phyloP scores from a whole-genome alignment of 306 rosid genomes.

The Crataegus laevigata region DNA sequence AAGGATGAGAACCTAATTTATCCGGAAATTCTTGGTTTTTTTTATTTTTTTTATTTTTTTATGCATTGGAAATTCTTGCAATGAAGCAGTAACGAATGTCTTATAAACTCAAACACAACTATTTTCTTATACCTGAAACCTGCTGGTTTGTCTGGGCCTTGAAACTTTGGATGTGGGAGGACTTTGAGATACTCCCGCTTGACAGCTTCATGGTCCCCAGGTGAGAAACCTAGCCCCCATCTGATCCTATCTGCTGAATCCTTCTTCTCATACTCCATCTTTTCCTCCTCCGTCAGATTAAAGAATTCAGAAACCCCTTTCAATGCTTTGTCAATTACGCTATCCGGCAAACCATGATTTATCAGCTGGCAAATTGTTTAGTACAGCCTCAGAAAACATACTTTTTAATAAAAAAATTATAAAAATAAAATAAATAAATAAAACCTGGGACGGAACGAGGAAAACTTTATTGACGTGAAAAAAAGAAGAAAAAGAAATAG shows the following conservation, averaged over 20 bases:
- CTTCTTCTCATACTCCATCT: conserved; percentile 11
- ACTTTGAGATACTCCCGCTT: conserved; percentile 39
- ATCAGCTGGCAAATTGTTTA: conserved; percentile 26
- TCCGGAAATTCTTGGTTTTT: no score
- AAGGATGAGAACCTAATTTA: no score
- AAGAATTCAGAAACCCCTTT: conserved; percentile 27
- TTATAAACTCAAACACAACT: not conserved
- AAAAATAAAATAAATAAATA: no score
- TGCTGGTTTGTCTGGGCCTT: conserved; percentile 12
- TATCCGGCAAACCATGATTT: conserved; percentile 30
- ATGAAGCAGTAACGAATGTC: no score
- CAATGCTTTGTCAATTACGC: conserved; percentile 17
- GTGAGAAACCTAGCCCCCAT: conserved; percentile 19
- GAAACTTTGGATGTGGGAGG: conserved; percentile 21
- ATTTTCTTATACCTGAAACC: conserved; percentile 18
- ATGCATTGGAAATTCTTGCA: not conserved
- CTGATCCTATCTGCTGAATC: conserved; percentile 20
- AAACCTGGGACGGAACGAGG: no score
- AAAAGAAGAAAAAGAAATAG: no score
- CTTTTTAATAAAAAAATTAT: no score
- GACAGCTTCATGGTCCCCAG: conserved; percentile 10
- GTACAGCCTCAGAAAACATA: no score
- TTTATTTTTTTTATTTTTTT: no score
- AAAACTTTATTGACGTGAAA: no score
- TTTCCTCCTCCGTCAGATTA: conserved; percentile 26